Base-by-base conservation (phyloP, 371 early-diverging fungal genomes). In the Chytridium lagenaria region DNA sequence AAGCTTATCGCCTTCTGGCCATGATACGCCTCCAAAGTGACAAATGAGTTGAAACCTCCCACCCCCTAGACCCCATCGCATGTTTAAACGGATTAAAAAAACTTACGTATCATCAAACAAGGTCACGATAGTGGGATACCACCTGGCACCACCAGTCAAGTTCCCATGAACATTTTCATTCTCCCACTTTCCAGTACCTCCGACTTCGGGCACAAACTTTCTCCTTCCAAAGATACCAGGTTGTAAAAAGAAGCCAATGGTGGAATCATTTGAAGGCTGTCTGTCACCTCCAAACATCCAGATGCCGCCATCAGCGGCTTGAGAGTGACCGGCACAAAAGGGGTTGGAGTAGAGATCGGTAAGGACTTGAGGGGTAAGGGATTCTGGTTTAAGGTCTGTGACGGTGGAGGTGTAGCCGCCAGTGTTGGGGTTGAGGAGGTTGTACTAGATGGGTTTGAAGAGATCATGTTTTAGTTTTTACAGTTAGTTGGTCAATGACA, bases 321-420 rank as follows among this genome's bases (percentile, higher is more conserved):
- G 78, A 0, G 81, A 39, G 68, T 75, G 78, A 15, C 81, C 81
- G 22, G 71, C 70, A 65, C 81, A 81, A 52, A 81, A 81, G 52
- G 81, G 72, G 69, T 81, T 81, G 61, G 61, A 34, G 31, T 61
- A 37, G 61, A 61, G 59, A 57, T 68, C 36, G 19, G 49, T n/a
- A 69, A 36, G 15, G 51, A 59, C 15, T 31, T 67, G 28, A 59
- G 39, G 63, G 2, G 28, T 28, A 50, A 76, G 68, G 2, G 59
- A 31, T 34, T 72, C 73, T 1, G 59, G 16, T 0, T 40, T 39
- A 40, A 79, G 61, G 50, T 75, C 49, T 23, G 63, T 67, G n/a
- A 72, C 38, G 55, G 80, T 66, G 33, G 70, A 52, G 22, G 71
- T 74, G 10, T 26, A 7, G 57, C 80, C 80, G 39, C 65, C 69